Percentiles rank a stretch among this genome's conserved stretches.
phyloP scores from a whole-genome alignment of 192 early-diverging fungal species.

The Mortierella hygrophila region DNA sequence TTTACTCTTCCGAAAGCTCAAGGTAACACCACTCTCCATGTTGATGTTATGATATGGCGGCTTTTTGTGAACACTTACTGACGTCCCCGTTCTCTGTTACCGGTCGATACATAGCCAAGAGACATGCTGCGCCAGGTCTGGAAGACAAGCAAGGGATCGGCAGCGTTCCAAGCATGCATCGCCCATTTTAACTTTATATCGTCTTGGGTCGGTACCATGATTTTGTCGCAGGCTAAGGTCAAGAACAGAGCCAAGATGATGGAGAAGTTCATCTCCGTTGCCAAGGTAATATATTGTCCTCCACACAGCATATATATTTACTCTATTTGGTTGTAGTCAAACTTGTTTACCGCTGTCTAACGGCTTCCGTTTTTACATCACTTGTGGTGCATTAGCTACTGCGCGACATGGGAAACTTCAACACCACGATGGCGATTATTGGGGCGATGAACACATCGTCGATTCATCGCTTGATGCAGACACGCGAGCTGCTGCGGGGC shows the following conservation, averaged over 20 bases:
- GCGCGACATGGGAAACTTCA: constrained; percentile 77
- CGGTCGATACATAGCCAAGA: constrained; percentile 58
- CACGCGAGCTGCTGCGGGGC: constrained; percentile 62
- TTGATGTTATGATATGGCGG: not conserved
- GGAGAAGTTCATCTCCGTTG: constrained; percentile 78
- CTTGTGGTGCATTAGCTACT: constrained; percentile 58
- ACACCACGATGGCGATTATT: constrained; percentile 82
- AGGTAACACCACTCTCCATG: constrained; percentile 50
- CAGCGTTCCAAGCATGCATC: constrained; percentile 69
- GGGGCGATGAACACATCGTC: constrained; percentile 77
- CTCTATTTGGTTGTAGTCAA: not conserved
- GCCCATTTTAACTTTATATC: constrained; percentile 82
- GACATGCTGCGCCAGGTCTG: constrained; percentile 73
- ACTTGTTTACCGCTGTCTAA: not conserved
- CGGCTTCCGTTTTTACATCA: constrained; percentile 8
- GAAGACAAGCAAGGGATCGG: constrained; percentile 54
- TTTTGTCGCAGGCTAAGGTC: constrained; percentile 72
- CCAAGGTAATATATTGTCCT: constrained; percentile 58
- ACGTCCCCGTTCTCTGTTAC: not conserved
- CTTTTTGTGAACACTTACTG: not conserved
- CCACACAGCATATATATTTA: not conserved
- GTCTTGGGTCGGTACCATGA: constrained; percentile 77
- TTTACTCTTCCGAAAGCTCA: constrained; percentile 72
- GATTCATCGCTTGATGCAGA: constrained; percentile 73
- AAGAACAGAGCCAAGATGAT: constrained; percentile 73